A percentile compares a stretch with the other conserved stretches of the same genome.
These are phyloP conservation scores for Candida ipomoeae DNA, from an alignment of 805 yeast species.

Conservation along the genomic window DNA sequence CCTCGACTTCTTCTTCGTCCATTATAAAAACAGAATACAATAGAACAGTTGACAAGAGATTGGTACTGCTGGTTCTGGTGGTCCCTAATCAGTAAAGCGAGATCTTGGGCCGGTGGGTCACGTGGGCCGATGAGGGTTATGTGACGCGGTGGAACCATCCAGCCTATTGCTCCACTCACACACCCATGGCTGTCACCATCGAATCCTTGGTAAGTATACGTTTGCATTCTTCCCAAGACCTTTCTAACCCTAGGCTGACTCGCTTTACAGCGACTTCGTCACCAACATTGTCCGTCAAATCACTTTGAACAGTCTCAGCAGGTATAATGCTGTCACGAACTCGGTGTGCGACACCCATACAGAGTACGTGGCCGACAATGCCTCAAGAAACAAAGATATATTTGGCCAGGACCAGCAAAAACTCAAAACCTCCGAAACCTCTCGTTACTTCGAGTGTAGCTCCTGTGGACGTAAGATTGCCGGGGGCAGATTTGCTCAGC, in stretches of 20 bases:
- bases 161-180: background rate
- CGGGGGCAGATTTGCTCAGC: conserved; percentile 90
- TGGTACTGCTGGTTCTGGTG: background rate
- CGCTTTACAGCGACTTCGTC: conserved; percentile 33
- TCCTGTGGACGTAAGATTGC: conserved; percentile 85
- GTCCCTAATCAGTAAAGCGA: background rate
- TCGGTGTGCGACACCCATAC: conserved; percentile 1
- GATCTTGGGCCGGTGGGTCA: background rate
- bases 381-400: conserved; percentile 33
- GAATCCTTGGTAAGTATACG: conserved; percentile 15
- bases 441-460: conserved; percentile 67
- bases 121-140: background rate
- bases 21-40: background rate
- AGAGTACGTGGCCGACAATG: background rate
- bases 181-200: conserved; percentile 11
- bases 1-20: conserved; percentile 29
- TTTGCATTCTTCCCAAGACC: background rate
- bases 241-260: conserved; percentile 30
- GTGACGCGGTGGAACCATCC: background rate
- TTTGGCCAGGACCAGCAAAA: conserved; percentile 49
- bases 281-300: conserved; percentile 30
- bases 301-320: conserved; percentile 8
- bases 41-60: background rate
- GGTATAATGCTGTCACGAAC: conserved; percentile 2
- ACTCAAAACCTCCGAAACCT: conserved; percentile 41